phyloP scores from a whole-genome alignment of 2,329 filamentous ascomycete genomes.

The Metarhizium brunneum region DNA sequence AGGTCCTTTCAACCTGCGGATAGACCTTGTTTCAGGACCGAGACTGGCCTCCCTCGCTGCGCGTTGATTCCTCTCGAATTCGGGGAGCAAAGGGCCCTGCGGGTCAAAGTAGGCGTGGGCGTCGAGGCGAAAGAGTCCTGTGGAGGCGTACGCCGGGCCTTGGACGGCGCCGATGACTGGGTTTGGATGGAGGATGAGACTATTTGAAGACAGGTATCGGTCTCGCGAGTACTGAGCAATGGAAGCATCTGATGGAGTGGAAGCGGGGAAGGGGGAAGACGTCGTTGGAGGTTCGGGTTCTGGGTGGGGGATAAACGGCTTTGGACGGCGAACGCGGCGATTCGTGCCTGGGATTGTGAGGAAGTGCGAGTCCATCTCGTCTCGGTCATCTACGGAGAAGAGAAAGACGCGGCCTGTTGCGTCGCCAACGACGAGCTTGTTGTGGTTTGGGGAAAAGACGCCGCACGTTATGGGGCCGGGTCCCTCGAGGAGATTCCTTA shows the following conservation, averaged over 20 bases:
- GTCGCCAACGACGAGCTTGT: conserved; percentile 49
- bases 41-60: conserved; percentile 22
- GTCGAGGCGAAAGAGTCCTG: conserved; percentile 36
- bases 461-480: conserved; percentile 49
- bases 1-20: conserved; percentile 16
- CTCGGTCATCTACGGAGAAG: conserved; percentile 38
- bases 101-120: conserved; percentile 38
- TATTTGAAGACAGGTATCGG: conserved; percentile 25
- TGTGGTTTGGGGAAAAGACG: conserved; percentile 46
- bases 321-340: conserved; percentile 33
- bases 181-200: conserved; percentile 34
- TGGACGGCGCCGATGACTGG: conserved; percentile 45
- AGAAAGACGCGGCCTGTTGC: conserved; percentile 51
- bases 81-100: conserved; percentile 32
- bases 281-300: conserved; percentile 33
- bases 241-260: conserved; percentile 3
- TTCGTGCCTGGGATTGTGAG: conserved; percentile 25
- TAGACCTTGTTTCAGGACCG: conserved; percentile 13
- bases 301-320: conserved; percentile 38
- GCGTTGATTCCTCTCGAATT: conserved; percentile 35
- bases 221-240: conserved; percentile 16
- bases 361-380: conserved; percentile 25
- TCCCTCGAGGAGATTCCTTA: conserved; percentile 44
- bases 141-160: conserved; percentile 39
- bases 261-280: conserved; percentile 2